Evolutionary conservation across 805 yeast species (phyloP).

Genomic region (Huiozyma naganishii): DNA sequence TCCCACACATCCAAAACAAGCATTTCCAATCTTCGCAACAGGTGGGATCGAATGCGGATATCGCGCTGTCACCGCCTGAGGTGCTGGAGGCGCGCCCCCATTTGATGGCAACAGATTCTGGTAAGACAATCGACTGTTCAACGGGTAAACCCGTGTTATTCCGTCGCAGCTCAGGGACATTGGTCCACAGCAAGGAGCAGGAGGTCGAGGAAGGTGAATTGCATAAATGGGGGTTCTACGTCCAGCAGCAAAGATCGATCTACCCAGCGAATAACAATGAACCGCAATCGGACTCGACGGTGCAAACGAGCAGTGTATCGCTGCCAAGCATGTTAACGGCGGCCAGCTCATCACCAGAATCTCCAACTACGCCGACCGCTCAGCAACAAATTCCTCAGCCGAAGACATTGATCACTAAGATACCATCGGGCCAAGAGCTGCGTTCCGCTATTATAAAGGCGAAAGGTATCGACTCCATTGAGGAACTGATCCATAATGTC

Average conservation of each 20-base stretch:
- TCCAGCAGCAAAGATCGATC: constrained; percentile 48
- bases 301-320: neutral
- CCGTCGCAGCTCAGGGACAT: constrained; percentile 53
- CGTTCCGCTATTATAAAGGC: constrained; percentile 54
- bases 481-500: constrained; percentile 56
- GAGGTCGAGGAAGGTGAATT: constrained; percentile 89
- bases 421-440: constrained; percentile 38
- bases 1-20: constrained; percentile 2
- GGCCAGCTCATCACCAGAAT: neutral
- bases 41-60: neutral
- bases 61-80: constrained; percentile 5
- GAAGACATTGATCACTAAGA: constrained; percentile 18
- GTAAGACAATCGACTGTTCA: constrained; percentile 48
- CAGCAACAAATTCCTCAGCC: neutral
- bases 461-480: constrained; percentile 62
- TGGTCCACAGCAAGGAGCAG: constrained; percentile 53
- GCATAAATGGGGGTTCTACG: constrained; percentile 74
- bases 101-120: constrained; percentile 58
- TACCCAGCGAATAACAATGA: constrained; percentile 20
- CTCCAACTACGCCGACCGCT: neutral
- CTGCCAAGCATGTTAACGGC: neutral
- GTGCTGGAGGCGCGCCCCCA: constrained; percentile 38
- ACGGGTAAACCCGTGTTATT: constrained; percentile 67
- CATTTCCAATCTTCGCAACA: constrained; percentile 5
- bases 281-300: neutral